Conservation (phyloP, 345 rosid species). For the Sapria himalayana region DNA sequence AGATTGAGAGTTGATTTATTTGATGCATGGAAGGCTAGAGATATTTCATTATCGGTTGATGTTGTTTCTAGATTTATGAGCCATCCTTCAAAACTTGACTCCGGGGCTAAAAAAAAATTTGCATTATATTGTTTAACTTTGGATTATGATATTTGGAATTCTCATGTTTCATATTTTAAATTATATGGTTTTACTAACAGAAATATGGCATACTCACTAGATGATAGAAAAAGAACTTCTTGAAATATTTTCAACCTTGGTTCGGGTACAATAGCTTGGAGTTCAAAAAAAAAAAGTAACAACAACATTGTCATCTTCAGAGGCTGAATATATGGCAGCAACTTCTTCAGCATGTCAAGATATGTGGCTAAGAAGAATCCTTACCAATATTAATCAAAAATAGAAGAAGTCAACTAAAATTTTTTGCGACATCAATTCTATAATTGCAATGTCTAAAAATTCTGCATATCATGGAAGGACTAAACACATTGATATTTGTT, state of each 20-base stretch:
- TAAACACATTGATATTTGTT: background rate
- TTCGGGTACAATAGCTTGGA: background rate
- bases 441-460: background rate
- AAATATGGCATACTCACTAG: background rate
- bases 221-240: background rate
- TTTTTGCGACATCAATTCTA: background rate
- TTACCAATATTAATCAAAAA: background rate
- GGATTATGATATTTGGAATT: background rate
- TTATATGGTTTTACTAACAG: background rate
- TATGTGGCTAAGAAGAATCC: background rate
- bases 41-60: background rate
- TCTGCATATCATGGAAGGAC: background rate
- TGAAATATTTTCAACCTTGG: background rate
- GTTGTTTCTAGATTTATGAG: slow-evolving; percentile 6
- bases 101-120: slow-evolving; percentile 5
- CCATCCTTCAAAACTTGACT: slow-evolving; percentile 4
- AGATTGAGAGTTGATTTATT: too few relatives aligned
- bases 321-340: background rate
- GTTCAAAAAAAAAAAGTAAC: slow-evolving; percentile 1
- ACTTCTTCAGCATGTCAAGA: background rate
- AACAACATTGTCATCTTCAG: background rate
- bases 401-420: background rate
- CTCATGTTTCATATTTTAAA: background rate
- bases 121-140: too few relatives aligned
- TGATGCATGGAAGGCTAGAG: too few relatives aligned